phyloP scores from a whole-genome alignment of 805 yeast genomes.

The Saturnispora saitoi region DNA sequence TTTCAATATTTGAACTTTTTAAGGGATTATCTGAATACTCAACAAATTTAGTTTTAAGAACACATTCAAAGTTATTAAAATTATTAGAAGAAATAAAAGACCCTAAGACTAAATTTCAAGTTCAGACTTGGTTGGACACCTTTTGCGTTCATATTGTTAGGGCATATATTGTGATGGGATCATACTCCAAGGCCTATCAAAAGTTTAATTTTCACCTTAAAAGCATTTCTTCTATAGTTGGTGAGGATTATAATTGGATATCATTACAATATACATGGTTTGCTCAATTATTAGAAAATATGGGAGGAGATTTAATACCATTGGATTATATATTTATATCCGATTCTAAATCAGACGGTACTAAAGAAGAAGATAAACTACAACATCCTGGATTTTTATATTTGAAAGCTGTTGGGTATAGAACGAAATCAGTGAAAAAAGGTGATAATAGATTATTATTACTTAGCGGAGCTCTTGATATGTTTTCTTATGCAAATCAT shows the following conservation, averaged over 20 bases:
- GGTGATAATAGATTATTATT: conserved; percentile 19
- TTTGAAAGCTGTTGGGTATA: conserved; percentile 28
- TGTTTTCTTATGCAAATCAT: conserved; percentile 30
- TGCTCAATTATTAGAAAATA: conserved; percentile 45
- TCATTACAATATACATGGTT: conserved; percentile 59
- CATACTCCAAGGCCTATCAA: conserved; percentile 48
- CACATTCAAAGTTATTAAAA: conserved; percentile 43
- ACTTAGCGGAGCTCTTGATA: conserved; percentile 30
- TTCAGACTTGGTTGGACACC: conserved; percentile 47
- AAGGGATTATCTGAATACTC: conserved; percentile 39
- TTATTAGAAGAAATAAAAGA: conserved; percentile 25
- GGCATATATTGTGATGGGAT: conserved; percentile 49
- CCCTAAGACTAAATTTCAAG: conserved; percentile 24
- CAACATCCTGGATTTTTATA: conserved; percentile 13
- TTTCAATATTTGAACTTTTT: conserved; percentile 42
- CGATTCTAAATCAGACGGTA: not conserved
- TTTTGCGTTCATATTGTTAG: conserved; percentile 56
- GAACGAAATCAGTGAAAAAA: not conserved
- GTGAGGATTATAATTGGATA: conserved; percentile 40
- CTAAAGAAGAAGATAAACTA: not conserved
- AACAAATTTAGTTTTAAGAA: conserved; percentile 40
- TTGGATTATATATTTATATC: conserved; percentile 29
- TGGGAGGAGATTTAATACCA: conserved; percentile 26
- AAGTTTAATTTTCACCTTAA: conserved; percentile 59
- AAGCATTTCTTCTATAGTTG: conserved; percentile 35